These are phyloP conservation scores for Ampelomyces quisqualis DNA, from an alignment of 2,329 filamentous ascomycete genomes.

Conservation along the genomic window DNA sequence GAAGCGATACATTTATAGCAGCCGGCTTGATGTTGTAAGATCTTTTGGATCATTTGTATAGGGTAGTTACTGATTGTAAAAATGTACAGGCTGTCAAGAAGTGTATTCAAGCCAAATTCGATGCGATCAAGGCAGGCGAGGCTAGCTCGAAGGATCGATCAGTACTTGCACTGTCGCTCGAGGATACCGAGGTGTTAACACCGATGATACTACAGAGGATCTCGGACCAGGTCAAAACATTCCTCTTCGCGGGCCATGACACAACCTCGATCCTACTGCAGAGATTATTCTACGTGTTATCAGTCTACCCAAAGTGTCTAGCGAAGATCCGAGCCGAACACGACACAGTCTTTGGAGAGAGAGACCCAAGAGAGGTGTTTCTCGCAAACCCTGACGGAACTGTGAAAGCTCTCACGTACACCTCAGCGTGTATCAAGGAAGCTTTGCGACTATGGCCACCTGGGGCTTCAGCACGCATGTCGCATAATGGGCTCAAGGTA, in stretches of 20 bases:
- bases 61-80: too few relatives aligned
- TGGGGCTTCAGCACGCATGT: constrained; percentile 47
- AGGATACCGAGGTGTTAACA: constrained; percentile 37
- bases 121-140: constrained; percentile 23
- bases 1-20: constrained; percentile 23
- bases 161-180: constrained; percentile 38
- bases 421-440: constrained; percentile 57
- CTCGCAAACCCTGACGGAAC: constrained; percentile 49
- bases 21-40: constrained; percentile 18
- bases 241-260: constrained; percentile 52
- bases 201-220: constrained; percentile 39
- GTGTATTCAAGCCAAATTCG: constrained; percentile 28
- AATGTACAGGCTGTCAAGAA: constrained; percentile 30
- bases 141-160: constrained; percentile 30
- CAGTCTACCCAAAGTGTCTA: constrained; percentile 33
- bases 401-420: constrained; percentile 54
- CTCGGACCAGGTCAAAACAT: constrained; percentile 46
- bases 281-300: constrained; percentile 36
- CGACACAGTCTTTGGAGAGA: constrained; percentile 54
- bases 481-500: constrained; percentile 45
- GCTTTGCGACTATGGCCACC: constrained; percentile 57
- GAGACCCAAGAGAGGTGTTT: constrained; percentile 46
- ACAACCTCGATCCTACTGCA: constrained; percentile 45
- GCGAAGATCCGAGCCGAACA: constrained; percentile 51
- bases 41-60: too few relatives aligned